Conservation (phyloP, 2,329 filamentous ascomycete species). For the Myotisia sp. region DNA sequence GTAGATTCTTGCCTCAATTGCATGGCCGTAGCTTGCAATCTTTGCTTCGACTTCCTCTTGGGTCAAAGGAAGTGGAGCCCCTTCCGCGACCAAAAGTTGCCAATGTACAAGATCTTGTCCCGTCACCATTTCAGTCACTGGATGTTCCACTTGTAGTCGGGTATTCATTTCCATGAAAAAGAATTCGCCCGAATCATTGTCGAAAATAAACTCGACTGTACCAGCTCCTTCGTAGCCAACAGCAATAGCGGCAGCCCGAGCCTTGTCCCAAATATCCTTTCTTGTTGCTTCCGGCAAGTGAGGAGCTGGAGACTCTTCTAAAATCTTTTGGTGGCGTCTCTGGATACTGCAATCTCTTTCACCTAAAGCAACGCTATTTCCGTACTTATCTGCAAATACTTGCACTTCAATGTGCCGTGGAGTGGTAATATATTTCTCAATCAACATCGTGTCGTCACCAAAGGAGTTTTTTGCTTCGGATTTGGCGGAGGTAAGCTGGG, state of each 20-base stretch:
- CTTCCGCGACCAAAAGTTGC: constrained; percentile 79
- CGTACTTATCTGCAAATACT: constrained; percentile 51
- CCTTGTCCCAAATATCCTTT: constrained; percentile 52
- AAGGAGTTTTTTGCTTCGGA: constrained; percentile 51
- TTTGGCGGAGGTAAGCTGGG: constrained; percentile 49
- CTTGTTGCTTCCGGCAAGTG: constrained; percentile 45
- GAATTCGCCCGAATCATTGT: constrained; percentile 51
- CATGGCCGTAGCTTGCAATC: constrained; percentile 65
- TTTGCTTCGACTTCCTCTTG: constrained; percentile 52
- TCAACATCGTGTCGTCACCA: constrained; percentile 51
- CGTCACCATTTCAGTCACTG: constrained; percentile 72
- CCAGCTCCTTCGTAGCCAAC: constrained; percentile 53
- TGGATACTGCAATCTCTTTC: constrained; percentile 55
- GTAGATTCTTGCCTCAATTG: constrained; percentile 92
- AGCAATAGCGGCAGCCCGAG: constrained; percentile 46
- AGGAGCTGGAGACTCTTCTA: constrained; percentile 52
- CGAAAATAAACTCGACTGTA: constrained; percentile 56
- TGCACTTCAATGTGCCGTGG: constrained; percentile 55
- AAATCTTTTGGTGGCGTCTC: constrained; percentile 50
- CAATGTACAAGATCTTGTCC: constrained; percentile 76
- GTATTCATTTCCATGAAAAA: constrained; percentile 66
- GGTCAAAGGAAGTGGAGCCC: constrained; percentile 50
- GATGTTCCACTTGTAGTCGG: constrained; percentile 88
- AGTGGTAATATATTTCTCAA: constrained; percentile 55
- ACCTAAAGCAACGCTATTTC: constrained; percentile 49